phyloP scores from a whole-genome alignment of 176 grass and related monocot genomes.

The barley (Hordeum vulgare) region MorexV3_pseudomolecules_assembly NC_058519.1:606715677-606716176 shows the following conservation, averaged over 20 bases:
- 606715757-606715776: not conserved
- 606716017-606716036: constrained; percentile 7
- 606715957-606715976: constrained; percentile 69
- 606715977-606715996: constrained; percentile 55
- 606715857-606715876: not conserved
- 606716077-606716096: not conserved
- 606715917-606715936: constrained; percentile 53
- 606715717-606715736: not conserved
- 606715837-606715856: not conserved
- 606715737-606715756: not conserved
- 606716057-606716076: not conserved
- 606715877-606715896: not conserved
- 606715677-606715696: not conserved
- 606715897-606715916: constrained; percentile 67
- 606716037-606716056: not conserved
- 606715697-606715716: not conserved
- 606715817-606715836: not conserved
- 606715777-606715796: not conserved
- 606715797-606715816: not conserved
- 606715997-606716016: constrained; percentile 28
- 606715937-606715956: constrained; percentile 74
- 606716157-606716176: not conserved
- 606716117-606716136: constrained; percentile 1
- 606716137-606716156: not conserved
- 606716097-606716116: not conserved